Base-by-base conservation (phyloP, 495 filamentous ascomycete genomes). In the Annulohypoxylon stygium region DNA sequence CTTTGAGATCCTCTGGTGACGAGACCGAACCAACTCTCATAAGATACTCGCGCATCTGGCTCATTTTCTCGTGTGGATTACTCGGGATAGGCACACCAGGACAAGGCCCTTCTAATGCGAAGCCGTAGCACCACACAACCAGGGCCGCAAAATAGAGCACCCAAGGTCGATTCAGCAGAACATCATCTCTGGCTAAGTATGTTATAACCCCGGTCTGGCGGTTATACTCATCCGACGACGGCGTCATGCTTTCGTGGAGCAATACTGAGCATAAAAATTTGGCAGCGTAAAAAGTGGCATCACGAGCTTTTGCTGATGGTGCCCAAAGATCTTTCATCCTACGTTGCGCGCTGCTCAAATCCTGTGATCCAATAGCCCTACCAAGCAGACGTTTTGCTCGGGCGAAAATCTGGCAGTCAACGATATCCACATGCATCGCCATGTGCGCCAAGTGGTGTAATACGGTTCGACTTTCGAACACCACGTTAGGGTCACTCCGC, bases 391-490 rank as follows among this genome's bases (percentile, higher is more conserved):
- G 85, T 64, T 90, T 89, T 0, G 95, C 93, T 2, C 94, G 91
- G 8, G 94, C 96, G 78, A 97, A 98, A 69, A 98, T 96, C 80
- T 98, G 96, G 76, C 94, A 95, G 78, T 98, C 95, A n/a, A 95
- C 93, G 51, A 98, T 93, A 77, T 98, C 96, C 8, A 98, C 95
- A 78, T 98, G 95, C 86, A 97, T 97, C 3, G 93, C 94, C 94
- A 99, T 98, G 78, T 99, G 96, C 2, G 96, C 97, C 8, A 99
- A 84, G 67, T 95, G 93, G 76, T 99, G 95, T 51, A 98, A 84
- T 16, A 97, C 95, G 23, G 91, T 95, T 51, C 94, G 88, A 71
- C 90, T 92, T 76, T 98, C 93, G 70, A 95, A 94, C 20, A 94
- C 89, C 58, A 92, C 90, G 66, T 94, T 93, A 57, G 92, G 89